Percentiles rank a stretch among this genome's conserved stretches.
phyloP scores from a whole-genome alignment of 495 filamentous ascomycete genomes.

The Xylaria telfairii region DNA sequence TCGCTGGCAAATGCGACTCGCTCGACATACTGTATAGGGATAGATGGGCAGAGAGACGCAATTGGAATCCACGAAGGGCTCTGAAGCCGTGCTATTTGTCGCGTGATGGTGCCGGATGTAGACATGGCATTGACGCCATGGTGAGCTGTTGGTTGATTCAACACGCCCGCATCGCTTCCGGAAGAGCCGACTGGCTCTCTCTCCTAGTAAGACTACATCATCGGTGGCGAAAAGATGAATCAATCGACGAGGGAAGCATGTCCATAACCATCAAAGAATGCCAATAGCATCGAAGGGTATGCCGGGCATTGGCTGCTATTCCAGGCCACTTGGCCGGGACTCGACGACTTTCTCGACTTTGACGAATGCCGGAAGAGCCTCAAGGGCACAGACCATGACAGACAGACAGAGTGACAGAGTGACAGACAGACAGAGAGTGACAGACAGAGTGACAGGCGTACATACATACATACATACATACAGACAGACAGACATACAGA shows the following conservation, averaged over 20 bases:
- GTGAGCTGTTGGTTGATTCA: neutral
- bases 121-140: neutral
- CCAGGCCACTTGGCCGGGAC: neutral
- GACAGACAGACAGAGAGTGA: no score
- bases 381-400: neutral
- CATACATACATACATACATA: no score
- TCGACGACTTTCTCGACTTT: neutral
- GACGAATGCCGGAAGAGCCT: neutral
- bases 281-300: no score
- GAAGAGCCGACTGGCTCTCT: constrained; percentile 1
- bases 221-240: neutral
- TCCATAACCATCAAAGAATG: no score
- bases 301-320: no score
- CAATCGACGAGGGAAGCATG: neutral
- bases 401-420: no score
- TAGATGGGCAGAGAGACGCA: neutral
- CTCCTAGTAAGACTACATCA: neutral
- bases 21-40: no score
- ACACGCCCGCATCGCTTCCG: constrained; percentile 1
- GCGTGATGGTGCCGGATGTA: neutral
- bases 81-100: neutral
- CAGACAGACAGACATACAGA: no score
- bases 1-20: neutral
- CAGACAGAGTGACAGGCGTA: no score
- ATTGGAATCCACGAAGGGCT: neutral